Conservation (phyloP, 2,329 filamentous ascomycete species). For the Neopestalotiopsis rosae region DNA sequence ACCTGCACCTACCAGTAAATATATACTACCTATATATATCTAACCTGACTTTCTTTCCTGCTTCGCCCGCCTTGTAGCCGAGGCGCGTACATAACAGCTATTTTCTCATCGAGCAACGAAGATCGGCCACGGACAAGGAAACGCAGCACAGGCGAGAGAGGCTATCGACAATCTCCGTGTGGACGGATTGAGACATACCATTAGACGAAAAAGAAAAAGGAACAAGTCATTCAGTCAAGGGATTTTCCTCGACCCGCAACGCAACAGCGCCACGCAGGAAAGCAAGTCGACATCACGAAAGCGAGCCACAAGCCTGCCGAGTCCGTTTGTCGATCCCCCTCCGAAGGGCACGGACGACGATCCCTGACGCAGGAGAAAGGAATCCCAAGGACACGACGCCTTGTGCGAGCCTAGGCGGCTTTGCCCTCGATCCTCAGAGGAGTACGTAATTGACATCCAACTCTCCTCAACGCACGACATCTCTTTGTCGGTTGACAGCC, state of each 20-base stretch:
- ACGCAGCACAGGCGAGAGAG: background rate
- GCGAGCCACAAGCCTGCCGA: conserved; percentile 3
- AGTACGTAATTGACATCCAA: background rate
- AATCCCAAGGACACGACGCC: conserved; percentile 9
- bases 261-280: conserved; percentile 14
- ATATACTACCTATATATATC: background rate
- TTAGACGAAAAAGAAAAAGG: background rate
- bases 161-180: background rate
- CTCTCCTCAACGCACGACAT: no score
- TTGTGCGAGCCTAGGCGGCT: background rate
- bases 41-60: background rate
- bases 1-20: no score
- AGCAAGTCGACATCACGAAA: background rate
- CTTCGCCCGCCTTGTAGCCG: background rate
- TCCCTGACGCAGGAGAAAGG: conserved; percentile 1
- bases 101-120: background rate
- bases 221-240: background rate
- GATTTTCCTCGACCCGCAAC: background rate
- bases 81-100: background rate
- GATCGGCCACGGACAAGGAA: background rate
- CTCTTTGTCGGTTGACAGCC: no score
- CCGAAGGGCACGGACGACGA: conserved; percentile 11
- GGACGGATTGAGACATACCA: background rate
- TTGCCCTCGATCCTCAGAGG: background rate
- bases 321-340: conserved; percentile 11